Conservation (phyloP, 2,329 filamentous ascomycete genomes). For the Apiospora rasikravindrae region DNA sequence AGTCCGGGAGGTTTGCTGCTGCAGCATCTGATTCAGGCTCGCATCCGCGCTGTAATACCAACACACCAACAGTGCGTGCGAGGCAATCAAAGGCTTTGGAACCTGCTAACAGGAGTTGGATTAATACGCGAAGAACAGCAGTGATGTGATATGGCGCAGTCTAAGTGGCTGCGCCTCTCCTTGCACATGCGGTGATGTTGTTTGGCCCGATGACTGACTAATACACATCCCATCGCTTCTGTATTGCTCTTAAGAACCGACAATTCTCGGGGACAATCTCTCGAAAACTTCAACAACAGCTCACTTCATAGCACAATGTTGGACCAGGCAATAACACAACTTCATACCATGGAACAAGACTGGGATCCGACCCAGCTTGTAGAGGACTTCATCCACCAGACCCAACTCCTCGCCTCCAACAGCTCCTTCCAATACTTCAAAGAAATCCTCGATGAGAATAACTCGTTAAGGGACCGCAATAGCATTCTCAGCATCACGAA, state of each 20-base stretch:
- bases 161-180: neutral
- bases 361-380: slow-evolving; percentile 20
- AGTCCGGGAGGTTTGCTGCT: neutral
- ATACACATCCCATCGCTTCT: neutral
- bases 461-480: slow-evolving; percentile 18
- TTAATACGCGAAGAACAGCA: neutral
- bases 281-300: neutral
- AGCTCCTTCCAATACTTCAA: slow-evolving; percentile 21
- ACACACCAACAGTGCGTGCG: neutral
- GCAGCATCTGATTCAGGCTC: neutral
- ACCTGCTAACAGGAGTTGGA: neutral
- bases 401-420: slow-evolving; percentile 17
- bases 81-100: neutral
- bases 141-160: neutral
- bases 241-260: neutral
- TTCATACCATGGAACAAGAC: slow-evolving; percentile 10
- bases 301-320: neutral
- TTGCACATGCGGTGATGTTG: neutral
- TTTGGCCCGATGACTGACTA: neutral
- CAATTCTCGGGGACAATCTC: neutral
- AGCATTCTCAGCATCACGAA: slow-evolving; percentile 22
- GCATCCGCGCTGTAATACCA: neutral
- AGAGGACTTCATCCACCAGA: slow-evolving; percentile 22
- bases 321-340: neutral
- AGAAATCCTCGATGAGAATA: slow-evolving; percentile 22